A percentile compares a stretch with the other conserved stretches of the same genome.
Conservation (phyloP, 495 filamentous ascomycete genomes). For the Pseudomonodictys pantanalensis region DNA sequence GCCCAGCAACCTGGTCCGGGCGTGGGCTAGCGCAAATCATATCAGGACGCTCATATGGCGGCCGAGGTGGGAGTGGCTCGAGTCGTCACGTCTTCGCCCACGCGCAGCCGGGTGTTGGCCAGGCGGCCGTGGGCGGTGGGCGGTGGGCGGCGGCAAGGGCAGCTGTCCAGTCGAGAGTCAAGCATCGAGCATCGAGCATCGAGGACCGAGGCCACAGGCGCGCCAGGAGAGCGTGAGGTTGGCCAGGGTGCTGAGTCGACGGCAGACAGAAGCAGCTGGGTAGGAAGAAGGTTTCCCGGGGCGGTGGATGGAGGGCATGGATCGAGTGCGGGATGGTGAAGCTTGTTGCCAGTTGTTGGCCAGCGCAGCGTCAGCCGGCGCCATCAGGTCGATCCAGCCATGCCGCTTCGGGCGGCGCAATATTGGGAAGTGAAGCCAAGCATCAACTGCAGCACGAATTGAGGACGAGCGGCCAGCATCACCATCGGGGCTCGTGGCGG, state of each 20-base stretch:
- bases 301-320: conserved; percentile 19
- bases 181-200: background rate
- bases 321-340: conserved; percentile 11
- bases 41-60: conserved; percentile 12
- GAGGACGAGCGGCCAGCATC: background rate
- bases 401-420: conserved; percentile 7
- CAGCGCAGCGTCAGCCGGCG: conserved; percentile 1
- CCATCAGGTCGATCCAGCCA: conserved; percentile 21
- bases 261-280: background rate
- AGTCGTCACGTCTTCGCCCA: background rate
- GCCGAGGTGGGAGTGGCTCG: background rate
- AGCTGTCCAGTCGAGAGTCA: background rate
- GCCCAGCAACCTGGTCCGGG: conserved; percentile 27
- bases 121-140: background rate
- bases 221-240: background rate
- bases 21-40: conserved; percentile 30
- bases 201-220: background rate
- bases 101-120: background rate
- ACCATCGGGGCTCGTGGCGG: no score
- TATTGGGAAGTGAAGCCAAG: conserved; percentile 12
- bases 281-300: conserved; percentile 13
- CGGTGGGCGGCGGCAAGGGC: background rate
- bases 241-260: background rate
- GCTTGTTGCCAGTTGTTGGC: conserved; percentile 1
- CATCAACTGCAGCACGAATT: background rate